Conservation (phyloP, 2,329 filamentous ascomycete genomes). For the Thelonectria blattea region DNA sequence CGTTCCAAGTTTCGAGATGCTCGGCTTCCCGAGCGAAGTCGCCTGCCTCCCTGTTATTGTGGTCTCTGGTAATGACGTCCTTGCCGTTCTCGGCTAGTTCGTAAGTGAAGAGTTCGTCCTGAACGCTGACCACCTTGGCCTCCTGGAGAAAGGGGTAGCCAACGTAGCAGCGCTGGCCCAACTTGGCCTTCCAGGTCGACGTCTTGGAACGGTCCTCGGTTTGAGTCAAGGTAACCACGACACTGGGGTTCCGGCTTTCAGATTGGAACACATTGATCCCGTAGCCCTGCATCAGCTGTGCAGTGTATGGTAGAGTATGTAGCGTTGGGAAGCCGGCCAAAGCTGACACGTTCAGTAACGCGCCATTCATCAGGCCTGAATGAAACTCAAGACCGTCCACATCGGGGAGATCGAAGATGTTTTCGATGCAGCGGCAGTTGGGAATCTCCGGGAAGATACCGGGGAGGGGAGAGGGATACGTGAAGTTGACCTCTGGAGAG, state of each 20-base stretch:
- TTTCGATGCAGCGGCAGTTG: constrained; percentile 90
- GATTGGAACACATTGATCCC: constrained; percentile 95
- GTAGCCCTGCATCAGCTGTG: constrained; percentile 72
- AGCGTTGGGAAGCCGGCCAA: constrained; percentile 92
- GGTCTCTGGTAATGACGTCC: constrained; percentile 71
- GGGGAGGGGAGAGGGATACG: constrained; percentile 85
- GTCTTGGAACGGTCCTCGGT: constrained; percentile 73
- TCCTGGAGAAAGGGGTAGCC: constrained; percentile 96
- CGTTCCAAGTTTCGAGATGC: constrained; percentile 85
- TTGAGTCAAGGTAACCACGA: constrained; percentile 84
- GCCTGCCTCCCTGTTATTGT: constrained; percentile 76
- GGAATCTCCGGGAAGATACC: constrained; percentile 90
- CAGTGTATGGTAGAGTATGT: constrained; percentile 83
- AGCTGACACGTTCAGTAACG: constrained; percentile 80
- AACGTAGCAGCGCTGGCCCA: constrained; percentile 87
- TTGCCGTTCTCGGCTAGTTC: constrained; percentile 69
- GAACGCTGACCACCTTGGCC: constrained; percentile 85
- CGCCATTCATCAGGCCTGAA: constrained; percentile 82
- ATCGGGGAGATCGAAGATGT: constrained; percentile 92
- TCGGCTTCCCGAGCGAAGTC: constrained; percentile 85
- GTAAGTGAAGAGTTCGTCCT: constrained; percentile 94
- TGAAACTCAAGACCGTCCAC: constrained; percentile 89
- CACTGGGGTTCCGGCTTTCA: constrained; percentile 95
- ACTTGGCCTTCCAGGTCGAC: constrained; percentile 75
- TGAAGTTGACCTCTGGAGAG: constrained; percentile 75